Evolutionary conservation across 1,139 yeast genomes (phyloP), one percentile per base, ranked within the genome.

Genomic region (Magnusiomyces clavatus): DNA sequence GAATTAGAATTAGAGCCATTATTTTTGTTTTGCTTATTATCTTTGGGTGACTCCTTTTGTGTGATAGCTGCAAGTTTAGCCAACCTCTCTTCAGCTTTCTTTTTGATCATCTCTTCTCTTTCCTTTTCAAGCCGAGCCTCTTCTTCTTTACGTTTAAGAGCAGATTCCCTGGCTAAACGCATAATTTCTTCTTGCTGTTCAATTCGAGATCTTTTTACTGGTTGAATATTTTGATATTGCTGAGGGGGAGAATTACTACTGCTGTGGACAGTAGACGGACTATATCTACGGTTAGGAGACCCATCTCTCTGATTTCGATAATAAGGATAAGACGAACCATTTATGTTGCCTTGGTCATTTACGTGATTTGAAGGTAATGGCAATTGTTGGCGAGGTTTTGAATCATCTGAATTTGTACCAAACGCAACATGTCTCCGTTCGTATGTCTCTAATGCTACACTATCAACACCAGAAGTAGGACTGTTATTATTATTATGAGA

Each of bases 121-220:
- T 64, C 70, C 40, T 59, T 57, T 51, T 68, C 71, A 17, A 50
- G 54, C 20, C 58, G 57, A 45, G 53, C 60, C 49, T 68, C 71
- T 47, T 67, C 70, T 49, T 68, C 71, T 50, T 66, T 51, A n/a
- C 56, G 54, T 39, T 51, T 48, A 12, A 51, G 29, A 4, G 56
- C 56, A 36, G 51, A 49, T 49, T 54, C 56, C 10, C 56, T 44
- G 3, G 54, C 49, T 5, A 49, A 46, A 16, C 60, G 55, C 74
- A 70, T 69, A 17, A 58, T 54, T 39, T 63, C 65, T 47, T 68
- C 65, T 54, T 70, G 74, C 46, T 61, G 60, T 36, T 61, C 64
- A 31, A 57, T 37, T n/a, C 59, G 50, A 2, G 58, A 52, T 8
- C 31, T 24, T 24, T 24, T 24, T 8, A 24, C 31, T 40, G 46